Evolutionary conservation across 148 eudicot genomes (phyloP), one percentile per base, ranked within the genome.

Genomic region (Rhododendron vialii): DNA sequence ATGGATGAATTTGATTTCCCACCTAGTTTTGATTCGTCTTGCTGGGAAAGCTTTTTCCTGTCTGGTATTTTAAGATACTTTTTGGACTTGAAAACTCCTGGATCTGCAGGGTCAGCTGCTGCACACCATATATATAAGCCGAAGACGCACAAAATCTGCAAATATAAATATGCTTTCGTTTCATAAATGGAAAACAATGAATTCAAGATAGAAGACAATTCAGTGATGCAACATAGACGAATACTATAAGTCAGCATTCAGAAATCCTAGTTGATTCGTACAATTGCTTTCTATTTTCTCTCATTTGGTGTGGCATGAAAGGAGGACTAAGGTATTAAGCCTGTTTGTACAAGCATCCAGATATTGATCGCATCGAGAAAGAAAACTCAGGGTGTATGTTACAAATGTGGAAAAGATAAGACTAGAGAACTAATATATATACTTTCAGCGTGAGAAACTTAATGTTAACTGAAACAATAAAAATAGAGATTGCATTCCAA

Each of bases 111-210:
- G 86, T 96, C 99, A 87, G 99, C 93, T 84, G 94, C 99, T 48
- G 97, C 98, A 89, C 98, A 95, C 99, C 99, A 96, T 89, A 96
- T 93, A 87, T 96, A 96, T 74, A 96, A 89, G 80, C 99, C 87
- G 84, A 96, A 93, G 84, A 88, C 95, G 36, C 93, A 88, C 71
- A 87, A 73, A 86, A 96, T 93, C 99, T 96, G 95, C 86, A 51
- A 63, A 65, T 71, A 77, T 86, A 82, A 80, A 65, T 20, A 67
- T 6, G 61, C 12, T 12, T 41, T 43, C 9, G 26, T 69, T 84
- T 82, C 80, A 73, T 63, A 78, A 17, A 71, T 38, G 26, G 73
- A 8, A 67, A 65, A 67, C 7, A 26, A 82, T 41, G 36, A 22
- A 47, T 79, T 47, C 61, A 48, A 3, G 22, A n/a, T 12, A 35